phyloP scores from a whole-genome alignment of 1,284 basidiomycete species.

The Vanrija pseudolonga region DNA sequence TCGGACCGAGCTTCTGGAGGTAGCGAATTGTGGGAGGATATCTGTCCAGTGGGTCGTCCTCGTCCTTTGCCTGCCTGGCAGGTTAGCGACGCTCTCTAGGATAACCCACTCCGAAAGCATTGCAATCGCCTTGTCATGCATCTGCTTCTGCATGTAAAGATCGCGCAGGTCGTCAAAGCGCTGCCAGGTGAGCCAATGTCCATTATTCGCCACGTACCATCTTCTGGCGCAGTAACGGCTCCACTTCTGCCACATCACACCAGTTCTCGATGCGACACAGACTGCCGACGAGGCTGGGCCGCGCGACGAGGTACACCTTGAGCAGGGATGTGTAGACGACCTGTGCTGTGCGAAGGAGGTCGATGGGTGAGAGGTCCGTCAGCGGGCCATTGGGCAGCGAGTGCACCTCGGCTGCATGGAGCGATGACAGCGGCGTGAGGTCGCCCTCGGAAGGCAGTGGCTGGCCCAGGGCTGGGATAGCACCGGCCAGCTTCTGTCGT shows the following conservation, averaged over 20 bases:
- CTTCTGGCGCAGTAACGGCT: slow-evolving; percentile 74
- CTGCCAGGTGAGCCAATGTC: slow-evolving; percentile 50
- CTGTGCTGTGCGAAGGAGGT: slow-evolving; percentile 81
- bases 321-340: slow-evolving; percentile 94
- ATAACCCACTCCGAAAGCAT: slow-evolving; percentile 70
- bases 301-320: slow-evolving; percentile 82
- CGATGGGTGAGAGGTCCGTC: slow-evolving; percentile 65
- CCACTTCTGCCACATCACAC: slow-evolving; percentile 95
- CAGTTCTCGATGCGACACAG: slow-evolving; percentile 90
- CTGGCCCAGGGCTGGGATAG: slow-evolving; percentile 65
- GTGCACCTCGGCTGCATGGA: slow-evolving; percentile 63
- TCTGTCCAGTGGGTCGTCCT: slow-evolving; percentile 72
- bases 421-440: slow-evolving; percentile 38
- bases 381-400: slow-evolving; percentile 68
- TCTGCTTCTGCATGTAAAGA: slow-evolving; percentile 89
- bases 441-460: slow-evolving; percentile 56
- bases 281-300: slow-evolving; percentile 78
- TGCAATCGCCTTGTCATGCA: slow-evolving; percentile 83
- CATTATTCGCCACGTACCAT: slow-evolving; percentile 57
- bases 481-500: slow-evolving; percentile 74
- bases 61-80: slow-evolving; percentile 69
- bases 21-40: slow-evolving; percentile 82
- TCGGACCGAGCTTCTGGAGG: slow-evolving; percentile 81
- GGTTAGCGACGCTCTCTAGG: neutral
- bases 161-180: slow-evolving; percentile 88